These are phyloP conservation scores for Suillus alpinus DNA, from an alignment of 768 basidiomycete genomes.

Conservation along the genomic window DNA sequence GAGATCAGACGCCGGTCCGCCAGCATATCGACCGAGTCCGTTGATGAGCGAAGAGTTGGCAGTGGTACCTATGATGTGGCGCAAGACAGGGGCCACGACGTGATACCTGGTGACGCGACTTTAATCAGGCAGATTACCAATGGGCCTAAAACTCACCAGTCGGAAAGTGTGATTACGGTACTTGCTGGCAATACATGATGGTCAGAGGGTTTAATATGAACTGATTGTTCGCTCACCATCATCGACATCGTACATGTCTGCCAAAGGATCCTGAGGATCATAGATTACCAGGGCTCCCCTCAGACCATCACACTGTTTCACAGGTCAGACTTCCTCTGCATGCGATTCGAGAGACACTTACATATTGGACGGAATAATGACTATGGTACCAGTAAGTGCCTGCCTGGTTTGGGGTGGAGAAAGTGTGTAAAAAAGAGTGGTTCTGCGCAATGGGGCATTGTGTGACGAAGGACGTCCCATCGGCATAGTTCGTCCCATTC, in stretches of 20 bases:
- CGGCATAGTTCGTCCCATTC: constrained; percentile 39
- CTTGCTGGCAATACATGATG: constrained; percentile 13
- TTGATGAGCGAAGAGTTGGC: constrained; percentile 37
- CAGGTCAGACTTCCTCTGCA: too few relatives aligned
- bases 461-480: constrained; percentile 39
- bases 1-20: constrained; percentile 32
- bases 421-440: constrained; percentile 20
- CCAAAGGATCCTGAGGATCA: constrained; percentile 39
- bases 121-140: neutral
- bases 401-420: constrained; percentile 19
- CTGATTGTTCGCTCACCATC: constrained; percentile 26
- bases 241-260: constrained; percentile 40
- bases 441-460: constrained; percentile 28
- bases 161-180: constrained; percentile 44
- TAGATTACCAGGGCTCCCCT: constrained; percentile 37
- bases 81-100: constrained; percentile 18
- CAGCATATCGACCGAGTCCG: constrained; percentile 35
- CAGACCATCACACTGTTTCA: constrained; percentile 19
- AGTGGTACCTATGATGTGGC: constrained; percentile 9
- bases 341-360: constrained; percentile 1
- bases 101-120: constrained; percentile 17
- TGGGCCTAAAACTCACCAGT: constrained; percentile 24
- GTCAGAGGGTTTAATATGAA: neutral
- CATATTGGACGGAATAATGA: constrained; percentile 38
- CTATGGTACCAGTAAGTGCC: constrained; percentile 36